These are phyloP conservation scores for Asterochloris sp. DNA, from an alignment of 139 green algal genomes.

Conservation along the genomic window DNA sequence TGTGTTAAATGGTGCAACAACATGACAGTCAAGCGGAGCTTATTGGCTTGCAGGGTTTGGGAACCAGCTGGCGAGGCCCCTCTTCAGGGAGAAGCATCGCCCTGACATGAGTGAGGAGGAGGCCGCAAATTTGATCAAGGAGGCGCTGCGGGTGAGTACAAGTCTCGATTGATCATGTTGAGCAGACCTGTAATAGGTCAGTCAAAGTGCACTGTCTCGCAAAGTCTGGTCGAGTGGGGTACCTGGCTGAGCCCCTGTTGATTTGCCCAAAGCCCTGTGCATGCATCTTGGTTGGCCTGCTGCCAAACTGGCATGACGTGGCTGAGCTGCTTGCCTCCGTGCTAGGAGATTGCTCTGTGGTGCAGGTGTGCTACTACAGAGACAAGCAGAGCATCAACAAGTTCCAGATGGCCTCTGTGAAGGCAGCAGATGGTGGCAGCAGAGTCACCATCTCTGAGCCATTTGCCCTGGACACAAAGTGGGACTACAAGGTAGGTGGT, in stretches of 20 bases:
- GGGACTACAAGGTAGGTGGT: slow-evolving; percentile 71
- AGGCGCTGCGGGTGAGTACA: slow-evolving; percentile 61
- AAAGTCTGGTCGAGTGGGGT: too few species aligned
- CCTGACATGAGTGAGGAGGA: slow-evolving; percentile 92
- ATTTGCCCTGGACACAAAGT: slow-evolving; percentile 86
- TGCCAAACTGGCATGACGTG: background rate
- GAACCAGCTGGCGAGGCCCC: slow-evolving; percentile 84
- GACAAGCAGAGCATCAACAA: slow-evolving; percentile 96
- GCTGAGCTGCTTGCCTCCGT: background rate
- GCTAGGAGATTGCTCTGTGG: background rate
- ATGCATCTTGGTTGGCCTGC: too few species aligned
- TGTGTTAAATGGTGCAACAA: too few species aligned
- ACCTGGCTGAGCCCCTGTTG: too few species aligned
- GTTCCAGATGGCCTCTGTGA: slow-evolving; percentile 86
- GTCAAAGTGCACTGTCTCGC: too few species aligned
- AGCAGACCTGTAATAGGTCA: too few species aligned
- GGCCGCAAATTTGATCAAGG: slow-evolving; percentile 76
- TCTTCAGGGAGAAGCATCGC: slow-evolving; percentile 85
- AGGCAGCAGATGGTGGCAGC: slow-evolving; percentile 37
- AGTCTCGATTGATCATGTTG: too few species aligned
- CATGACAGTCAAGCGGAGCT: too few species aligned
- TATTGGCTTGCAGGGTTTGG: slow-evolving; percentile 74
- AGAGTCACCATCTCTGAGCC: slow-evolving; percentile 79
- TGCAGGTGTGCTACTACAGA: slow-evolving; percentile 91
- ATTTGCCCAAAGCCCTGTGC: too few species aligned